Conservation (phyloP, 169 alveolate genomes). For the Plasmodium cynomolgi region DNA sequence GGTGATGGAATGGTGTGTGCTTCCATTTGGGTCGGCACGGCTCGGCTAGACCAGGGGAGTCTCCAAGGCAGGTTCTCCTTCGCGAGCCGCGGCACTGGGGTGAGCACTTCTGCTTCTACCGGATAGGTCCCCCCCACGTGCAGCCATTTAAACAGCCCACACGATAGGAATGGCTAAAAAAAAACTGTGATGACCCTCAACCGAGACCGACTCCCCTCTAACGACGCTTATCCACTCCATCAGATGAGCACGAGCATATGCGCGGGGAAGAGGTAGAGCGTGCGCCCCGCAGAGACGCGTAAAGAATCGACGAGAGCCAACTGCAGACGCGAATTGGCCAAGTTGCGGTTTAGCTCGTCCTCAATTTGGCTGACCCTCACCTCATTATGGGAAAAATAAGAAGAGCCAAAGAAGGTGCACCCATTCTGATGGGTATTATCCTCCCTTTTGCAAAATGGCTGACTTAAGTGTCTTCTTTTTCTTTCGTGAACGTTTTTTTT, state of each 20-base stretch:
- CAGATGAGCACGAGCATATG: slow-evolving; percentile 25
- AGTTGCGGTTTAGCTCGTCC: slow-evolving; percentile 5
- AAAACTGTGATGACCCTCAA: no score
- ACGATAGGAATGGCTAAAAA: not conserved
- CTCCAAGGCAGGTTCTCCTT: not conserved
- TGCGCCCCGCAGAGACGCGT: not conserved
- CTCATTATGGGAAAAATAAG: not conserved
- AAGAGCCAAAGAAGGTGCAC: not conserved
- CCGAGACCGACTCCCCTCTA: not conserved
- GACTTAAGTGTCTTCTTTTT: not conserved
- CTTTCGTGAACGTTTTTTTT: not conserved
- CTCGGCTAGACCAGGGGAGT: not conserved
- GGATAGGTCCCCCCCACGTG: not conserved
- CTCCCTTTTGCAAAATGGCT: not conserved
- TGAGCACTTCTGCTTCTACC: not conserved
- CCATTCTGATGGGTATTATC: not conserved
- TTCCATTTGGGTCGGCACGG: not conserved
- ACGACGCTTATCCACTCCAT: not conserved
- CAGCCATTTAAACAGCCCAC: not conserved
- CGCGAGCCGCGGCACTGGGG: not conserved
- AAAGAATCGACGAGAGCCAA: slow-evolving; percentile 46
- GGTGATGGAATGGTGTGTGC: not conserved
- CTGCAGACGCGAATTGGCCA: slow-evolving; percentile 18
- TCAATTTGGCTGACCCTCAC: slow-evolving; percentile 23
- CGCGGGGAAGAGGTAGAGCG: slow-evolving; percentile 24